Evolutionary conservation across 2,329 filamentous ascomycete genomes (phyloP).

Genomic region (Waltergamsia citrina): DNA sequence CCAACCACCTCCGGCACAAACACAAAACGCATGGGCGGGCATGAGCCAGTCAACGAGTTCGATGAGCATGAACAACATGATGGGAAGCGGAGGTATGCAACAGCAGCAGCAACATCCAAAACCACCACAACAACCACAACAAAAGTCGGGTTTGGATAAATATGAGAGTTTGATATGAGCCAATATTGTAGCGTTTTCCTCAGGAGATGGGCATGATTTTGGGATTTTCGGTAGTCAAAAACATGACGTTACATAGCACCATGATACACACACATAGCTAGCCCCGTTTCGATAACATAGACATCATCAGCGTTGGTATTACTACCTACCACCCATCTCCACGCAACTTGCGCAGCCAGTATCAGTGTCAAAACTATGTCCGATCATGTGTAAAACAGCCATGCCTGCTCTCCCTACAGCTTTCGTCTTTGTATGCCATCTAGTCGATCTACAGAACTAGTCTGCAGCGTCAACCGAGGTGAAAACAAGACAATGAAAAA

Average conservation of each 20-base stretch:
- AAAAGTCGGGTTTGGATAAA: constrained; percentile 51
- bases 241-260: background rate
- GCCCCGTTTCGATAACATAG: too few relatives aligned
- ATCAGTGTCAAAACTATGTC: too few relatives aligned
- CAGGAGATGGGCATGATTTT: background rate
- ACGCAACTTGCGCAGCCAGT: too few relatives aligned
- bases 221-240: background rate
- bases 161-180: constrained; percentile 55
- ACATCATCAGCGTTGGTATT: too few relatives aligned
- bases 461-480: too few relatives aligned
- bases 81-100: constrained; percentile 9
- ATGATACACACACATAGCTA: too few relatives aligned
- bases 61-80: constrained; percentile 13
- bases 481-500: too few relatives aligned
- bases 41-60: constrained; percentile 7
- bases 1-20: constrained; percentile 28
- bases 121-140: constrained; percentile 16
- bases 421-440: too few relatives aligned
- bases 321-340: too few relatives aligned
- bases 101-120: constrained; percentile 13
- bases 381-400: too few relatives aligned
- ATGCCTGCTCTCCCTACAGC: too few relatives aligned
- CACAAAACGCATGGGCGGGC: constrained; percentile 8
- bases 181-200: constrained; percentile 3
- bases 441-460: too few relatives aligned